A percentile compares a stretch with the other conserved stretches of the same genome.
Evolutionary conservation across 768 basidiomycete genomes (phyloP).

Genomic region (Boletus patriciae): DNA sequence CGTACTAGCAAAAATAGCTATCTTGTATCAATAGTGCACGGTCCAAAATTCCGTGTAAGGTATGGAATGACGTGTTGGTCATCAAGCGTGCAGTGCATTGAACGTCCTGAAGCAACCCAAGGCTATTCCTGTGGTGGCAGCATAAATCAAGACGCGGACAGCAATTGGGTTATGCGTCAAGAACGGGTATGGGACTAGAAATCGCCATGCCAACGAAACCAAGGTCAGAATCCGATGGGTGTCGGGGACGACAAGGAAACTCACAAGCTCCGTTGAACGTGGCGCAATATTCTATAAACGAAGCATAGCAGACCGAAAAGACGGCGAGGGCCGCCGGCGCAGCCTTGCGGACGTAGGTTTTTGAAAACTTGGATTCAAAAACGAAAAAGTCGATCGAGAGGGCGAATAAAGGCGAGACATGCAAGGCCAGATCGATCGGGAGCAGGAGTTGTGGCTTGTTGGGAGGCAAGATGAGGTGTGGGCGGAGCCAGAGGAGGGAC

Average conservation of each 20-base stretch:
- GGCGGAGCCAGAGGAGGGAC: constrained; percentile 56
- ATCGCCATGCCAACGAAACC: not conserved
- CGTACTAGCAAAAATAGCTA: not conserved
- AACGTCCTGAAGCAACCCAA: constrained; percentile 55
- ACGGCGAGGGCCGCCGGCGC: constrained; percentile 19
- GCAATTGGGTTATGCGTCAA: constrained; percentile 57
- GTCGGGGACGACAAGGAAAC: constrained; percentile 24
- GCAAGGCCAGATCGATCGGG: constrained; percentile 60
- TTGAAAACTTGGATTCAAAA: constrained; percentile 57
- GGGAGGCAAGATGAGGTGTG: constrained; percentile 47
- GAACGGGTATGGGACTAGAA: constrained; percentile 81
- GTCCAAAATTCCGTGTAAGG: not conserved
- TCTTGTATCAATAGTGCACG: not conserved
- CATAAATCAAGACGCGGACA: constrained; percentile 61
- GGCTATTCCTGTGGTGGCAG: constrained; percentile 49
- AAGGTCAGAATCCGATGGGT: not conserved
- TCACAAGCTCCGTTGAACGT: constrained; percentile 59
- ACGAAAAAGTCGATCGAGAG: constrained; percentile 67
- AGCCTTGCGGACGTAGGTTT: constrained; percentile 4
- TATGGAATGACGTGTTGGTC: not conserved
- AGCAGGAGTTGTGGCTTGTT: constrained; percentile 41
- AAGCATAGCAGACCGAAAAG: constrained; percentile 50
- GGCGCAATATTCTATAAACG: constrained; percentile 70
- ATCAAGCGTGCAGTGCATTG: constrained; percentile 53
- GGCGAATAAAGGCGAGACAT: constrained; percentile 58